These are phyloP conservation scores for Scalesia atractyloides DNA, from an alignment of 129 eudicot species.

Conservation along the genomic window DNA sequence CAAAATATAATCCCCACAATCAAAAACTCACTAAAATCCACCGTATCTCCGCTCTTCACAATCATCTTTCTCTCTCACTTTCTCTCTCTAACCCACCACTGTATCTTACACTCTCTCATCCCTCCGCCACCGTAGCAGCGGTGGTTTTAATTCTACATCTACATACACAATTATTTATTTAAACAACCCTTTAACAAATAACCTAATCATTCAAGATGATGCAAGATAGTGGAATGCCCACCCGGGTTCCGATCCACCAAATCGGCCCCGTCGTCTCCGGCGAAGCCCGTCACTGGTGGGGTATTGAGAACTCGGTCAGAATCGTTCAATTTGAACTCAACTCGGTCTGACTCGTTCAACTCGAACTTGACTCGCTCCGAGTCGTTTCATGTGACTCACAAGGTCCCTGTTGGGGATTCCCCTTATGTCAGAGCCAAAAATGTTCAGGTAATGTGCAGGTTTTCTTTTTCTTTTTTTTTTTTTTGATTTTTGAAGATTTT, in stretches of 20 bases:
- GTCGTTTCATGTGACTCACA: constrained; percentile 84
- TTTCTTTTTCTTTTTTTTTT: background rate
- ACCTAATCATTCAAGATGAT: constrained; percentile 37
- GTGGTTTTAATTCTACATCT: constrained; percentile 12
- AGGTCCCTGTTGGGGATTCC: constrained; percentile 94
- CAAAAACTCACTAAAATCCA: constrained; percentile 35
- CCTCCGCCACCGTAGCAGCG: constrained; percentile 21
- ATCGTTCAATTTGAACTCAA: constrained; percentile 58
- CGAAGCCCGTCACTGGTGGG: constrained; percentile 67
- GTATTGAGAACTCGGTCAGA: constrained; percentile 82
- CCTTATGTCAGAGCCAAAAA: constrained; percentile 99
- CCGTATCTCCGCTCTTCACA: constrained; percentile 26
- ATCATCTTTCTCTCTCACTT: constrained; percentile 21
- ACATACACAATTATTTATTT: background rate
- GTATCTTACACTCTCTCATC: constrained; percentile 8
- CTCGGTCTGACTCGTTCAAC: constrained; percentile 47
- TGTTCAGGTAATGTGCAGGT: constrained; percentile 62
- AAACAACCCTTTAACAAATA: background rate
- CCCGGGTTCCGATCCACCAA: constrained; percentile 91
- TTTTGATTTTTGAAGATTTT: constrained; percentile 13
- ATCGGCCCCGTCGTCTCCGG: constrained; percentile 94
- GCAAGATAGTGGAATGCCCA: constrained; percentile 96
- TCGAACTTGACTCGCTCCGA: constrained; percentile 55
- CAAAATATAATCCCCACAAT: constrained; percentile 27
- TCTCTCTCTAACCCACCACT: constrained; percentile 24